Conservation (phyloP, 371 early-diverging fungal species). For the Batkoa obscura region DNA sequence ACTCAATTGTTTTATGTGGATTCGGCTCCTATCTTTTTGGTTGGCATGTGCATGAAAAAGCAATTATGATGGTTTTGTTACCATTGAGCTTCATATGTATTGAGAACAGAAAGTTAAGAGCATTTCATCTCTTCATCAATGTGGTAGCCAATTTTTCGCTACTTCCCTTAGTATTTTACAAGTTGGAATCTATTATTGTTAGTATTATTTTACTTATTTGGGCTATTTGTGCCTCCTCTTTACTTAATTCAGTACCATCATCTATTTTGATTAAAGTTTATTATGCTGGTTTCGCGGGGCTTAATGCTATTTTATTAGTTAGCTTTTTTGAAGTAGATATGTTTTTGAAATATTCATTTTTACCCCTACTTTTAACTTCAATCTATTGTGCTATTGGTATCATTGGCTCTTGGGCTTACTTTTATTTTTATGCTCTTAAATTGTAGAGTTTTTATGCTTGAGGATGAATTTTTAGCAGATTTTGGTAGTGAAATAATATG, state of each 20-base stretch:
- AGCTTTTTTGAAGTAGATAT: too few species aligned
- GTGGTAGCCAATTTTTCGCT: not conserved
- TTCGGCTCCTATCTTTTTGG: slow-evolving; percentile 84
- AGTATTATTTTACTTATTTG: not conserved
- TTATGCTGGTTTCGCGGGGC: not conserved
- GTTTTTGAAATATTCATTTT: not conserved
- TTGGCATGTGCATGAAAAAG: slow-evolving; percentile 98
- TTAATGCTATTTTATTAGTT: not conserved
- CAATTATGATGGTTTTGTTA: slow-evolving; percentile 63
- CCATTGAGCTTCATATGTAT: slow-evolving; percentile 27
- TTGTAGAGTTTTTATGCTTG: too few species aligned
- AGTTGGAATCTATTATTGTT: not conserved
- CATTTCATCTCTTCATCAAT: not conserved
- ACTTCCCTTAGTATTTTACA: too few species aligned
- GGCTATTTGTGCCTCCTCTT: not conserved
- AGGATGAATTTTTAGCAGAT: too few species aligned
- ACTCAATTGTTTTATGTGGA: slow-evolving; percentile 53
- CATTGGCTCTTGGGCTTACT: too few species aligned
- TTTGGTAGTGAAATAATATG: too few species aligned
- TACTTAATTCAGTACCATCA: not conserved
- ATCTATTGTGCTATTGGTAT: not conserved
- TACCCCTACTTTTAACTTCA: not conserved
- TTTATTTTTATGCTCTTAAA: too few species aligned
- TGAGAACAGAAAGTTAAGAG: not conserved
- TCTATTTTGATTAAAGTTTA: not conserved